These are phyloP conservation scores for Yamadazyma oceani DNA, from an alignment of 1,139 yeast genomes.

Conservation along the genomic window DNA sequence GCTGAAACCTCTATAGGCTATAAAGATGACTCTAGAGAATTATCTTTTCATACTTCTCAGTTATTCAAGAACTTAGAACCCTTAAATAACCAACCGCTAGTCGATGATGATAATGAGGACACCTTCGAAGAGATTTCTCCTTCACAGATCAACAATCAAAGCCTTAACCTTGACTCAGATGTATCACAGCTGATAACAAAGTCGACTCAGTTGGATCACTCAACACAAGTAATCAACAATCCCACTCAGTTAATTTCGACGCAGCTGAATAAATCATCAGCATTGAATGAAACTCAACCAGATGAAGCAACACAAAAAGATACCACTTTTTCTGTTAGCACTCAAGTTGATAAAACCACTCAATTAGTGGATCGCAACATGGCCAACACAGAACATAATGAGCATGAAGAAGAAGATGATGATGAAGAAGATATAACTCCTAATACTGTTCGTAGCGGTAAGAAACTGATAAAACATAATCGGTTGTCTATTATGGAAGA, in stretches of 20 bases:
- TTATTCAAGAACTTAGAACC: conserved; percentile 36
- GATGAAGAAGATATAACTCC: conserved; percentile 34
- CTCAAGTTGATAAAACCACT: conserved; percentile 16
- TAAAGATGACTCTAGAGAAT: conserved; percentile 11
- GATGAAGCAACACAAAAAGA: conserved; percentile 12
- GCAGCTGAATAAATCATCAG: too few species aligned
- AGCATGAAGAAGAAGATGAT: conserved; percentile 5
- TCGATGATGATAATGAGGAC: conserved; percentile 1
- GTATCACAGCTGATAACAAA: background rate
- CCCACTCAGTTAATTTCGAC: background rate
- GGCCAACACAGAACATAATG: conserved; percentile 9
- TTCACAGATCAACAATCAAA: conserved; percentile 5
- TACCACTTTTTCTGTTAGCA: conserved; percentile 2
- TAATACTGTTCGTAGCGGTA: conserved; percentile 25
- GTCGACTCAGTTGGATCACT: conserved; percentile 16
- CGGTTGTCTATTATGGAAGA: conserved; percentile 17
- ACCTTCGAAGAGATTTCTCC: conserved; percentile 6
- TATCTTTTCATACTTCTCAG: conserved; percentile 12
- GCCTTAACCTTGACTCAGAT: background rate
- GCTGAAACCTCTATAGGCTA: conserved; percentile 9
- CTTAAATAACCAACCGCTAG: background rate
- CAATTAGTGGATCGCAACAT: conserved; percentile 22
- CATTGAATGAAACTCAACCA: conserved; percentile 10
- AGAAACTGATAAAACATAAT: conserved; percentile 18
- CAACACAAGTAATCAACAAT: background rate